phyloP scores from a whole-genome alignment of 164 flowering plant species.

The Sextonia rubra region DNA sequence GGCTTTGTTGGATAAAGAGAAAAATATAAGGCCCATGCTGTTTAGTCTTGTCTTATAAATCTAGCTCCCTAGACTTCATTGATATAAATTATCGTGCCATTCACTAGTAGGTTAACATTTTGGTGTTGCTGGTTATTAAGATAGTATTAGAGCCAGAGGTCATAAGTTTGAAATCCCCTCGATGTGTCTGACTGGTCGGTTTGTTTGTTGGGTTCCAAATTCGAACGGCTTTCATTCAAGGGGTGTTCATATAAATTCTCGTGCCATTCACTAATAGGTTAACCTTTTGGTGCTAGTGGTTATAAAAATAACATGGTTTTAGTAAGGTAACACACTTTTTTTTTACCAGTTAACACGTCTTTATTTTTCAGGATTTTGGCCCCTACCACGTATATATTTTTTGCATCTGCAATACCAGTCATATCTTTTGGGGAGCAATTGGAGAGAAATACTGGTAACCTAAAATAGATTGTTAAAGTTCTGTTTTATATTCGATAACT shows the following conservation, averaged over 20 bases:
- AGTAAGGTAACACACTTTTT: background rate
- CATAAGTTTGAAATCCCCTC: too few relatives aligned
- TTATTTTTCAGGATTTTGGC: constrained; percentile 75
- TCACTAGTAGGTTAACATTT: too few relatives aligned
- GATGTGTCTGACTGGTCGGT: too few relatives aligned
- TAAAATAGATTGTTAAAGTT: background rate
- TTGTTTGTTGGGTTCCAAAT: too few relatives aligned
- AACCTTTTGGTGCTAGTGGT: background rate
- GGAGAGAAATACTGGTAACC: constrained; percentile 75
- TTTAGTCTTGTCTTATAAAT: background rate
- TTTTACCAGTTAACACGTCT: background rate
- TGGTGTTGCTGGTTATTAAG: too few relatives aligned
- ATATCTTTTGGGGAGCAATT: constrained; percentile 92
- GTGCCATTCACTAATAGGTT: background rate
- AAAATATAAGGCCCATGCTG: background rate
- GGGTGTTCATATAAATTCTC: too few relatives aligned
- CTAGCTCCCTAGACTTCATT: background rate
- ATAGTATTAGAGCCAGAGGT: too few relatives aligned
- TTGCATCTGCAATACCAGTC: constrained; percentile 94
- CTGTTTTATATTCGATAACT: background rate
- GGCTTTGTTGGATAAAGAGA: background rate
- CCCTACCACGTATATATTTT: constrained; percentile 92
- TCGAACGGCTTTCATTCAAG: too few relatives aligned
- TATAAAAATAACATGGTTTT: background rate
- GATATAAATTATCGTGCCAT: too few relatives aligned